Evolutionary conservation across 768 basidiomycete species (phyloP), one percentile per base, ranked within the genome.

Genomic region (Serpula lacrymans): DNA sequence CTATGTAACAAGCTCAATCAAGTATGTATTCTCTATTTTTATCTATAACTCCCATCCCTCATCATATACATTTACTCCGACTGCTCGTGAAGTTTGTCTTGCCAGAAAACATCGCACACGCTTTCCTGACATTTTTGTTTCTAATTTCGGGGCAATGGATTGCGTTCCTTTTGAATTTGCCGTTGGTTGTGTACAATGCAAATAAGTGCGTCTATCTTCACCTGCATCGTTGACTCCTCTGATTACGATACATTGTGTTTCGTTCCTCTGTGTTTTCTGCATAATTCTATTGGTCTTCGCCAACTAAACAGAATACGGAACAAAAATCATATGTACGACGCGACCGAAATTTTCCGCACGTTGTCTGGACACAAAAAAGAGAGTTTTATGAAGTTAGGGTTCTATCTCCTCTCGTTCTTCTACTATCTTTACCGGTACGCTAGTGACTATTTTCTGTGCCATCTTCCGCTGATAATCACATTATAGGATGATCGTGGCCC

Each of bases 1-100:
- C 83, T 98, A 27, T 98, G 96, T 70, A 98, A 98, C 70, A 97
- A 96, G 74, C 83, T 98, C 55, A 98, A 98, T 62, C 89, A 93
- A 68, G 95, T 95, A 49, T 33, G 74, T 66, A 9, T 29, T 20
- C 12, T 28, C 18, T 33, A 21, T 10, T 22, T 31, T 17, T 42
- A 4, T 35, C 16, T 17, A 18, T 37, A 1, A n/a, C 17, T 20
- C 11, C 17, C 40, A 18, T 5, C 24, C 44, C 13, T 29, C 2
- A 17, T 21, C 17, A 11, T 39, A 30, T n/a, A 17, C 34, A 12
- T 22, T 9, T 22, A 29, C 42, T 45, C 47, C 38, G 24, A 22
- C 12, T 16, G 17, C 4, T 6, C 23, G n/a, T 38, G 17, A 53
- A 99, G 95, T 98, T 99, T 60, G 91, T 98, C 37, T 73, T 98